These are phyloP conservation scores for Camelina hispida DNA, from an alignment of 345 rosid genomes.

Conservation along the genomic window DNA sequence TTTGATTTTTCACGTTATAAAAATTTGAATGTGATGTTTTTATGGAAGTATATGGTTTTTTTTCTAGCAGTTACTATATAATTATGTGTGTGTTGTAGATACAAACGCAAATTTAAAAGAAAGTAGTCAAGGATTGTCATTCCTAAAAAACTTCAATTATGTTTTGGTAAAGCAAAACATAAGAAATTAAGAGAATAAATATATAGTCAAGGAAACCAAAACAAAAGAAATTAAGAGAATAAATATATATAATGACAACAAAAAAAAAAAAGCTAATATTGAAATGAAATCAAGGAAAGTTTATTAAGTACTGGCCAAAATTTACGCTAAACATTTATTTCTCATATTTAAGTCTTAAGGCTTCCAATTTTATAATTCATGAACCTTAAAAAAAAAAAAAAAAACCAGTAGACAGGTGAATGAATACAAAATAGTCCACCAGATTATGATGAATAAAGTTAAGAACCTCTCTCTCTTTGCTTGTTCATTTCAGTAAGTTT, in stretches of 20 bases:
- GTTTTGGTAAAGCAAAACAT: not conserved
- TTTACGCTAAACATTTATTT: not conserved
- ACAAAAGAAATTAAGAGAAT: not conserved
- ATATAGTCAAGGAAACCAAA: constrained; percentile 15
- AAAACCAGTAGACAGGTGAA: not conserved
- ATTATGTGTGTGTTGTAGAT: not conserved
- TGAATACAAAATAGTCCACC: constrained; percentile 24
- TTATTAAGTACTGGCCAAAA: not conserved
- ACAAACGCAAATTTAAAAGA: not conserved
- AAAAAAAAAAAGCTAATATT: not conserved
- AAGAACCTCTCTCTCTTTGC: constrained; percentile 8
- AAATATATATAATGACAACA: not conserved
- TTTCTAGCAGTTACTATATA: not conserved
- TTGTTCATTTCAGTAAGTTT: constrained; percentile 30
- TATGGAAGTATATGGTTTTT: not conserved
- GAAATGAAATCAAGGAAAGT: constrained; percentile 30
- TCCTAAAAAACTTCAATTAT: constrained; percentile 8
- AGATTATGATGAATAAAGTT: constrained; percentile 35
- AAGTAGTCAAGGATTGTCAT: constrained; percentile 6
- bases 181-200: not conserved
- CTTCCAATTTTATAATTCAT: not conserved
- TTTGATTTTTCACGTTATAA: constrained; percentile 22
- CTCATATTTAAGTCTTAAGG: not conserved
- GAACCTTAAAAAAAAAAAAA: not conserved
- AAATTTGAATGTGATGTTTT: not conserved